These are phyloP conservation scores for Wickerhamomyces strasburgensis DNA, from an alignment of 805 yeast genomes.

Conservation along the genomic window DNA sequence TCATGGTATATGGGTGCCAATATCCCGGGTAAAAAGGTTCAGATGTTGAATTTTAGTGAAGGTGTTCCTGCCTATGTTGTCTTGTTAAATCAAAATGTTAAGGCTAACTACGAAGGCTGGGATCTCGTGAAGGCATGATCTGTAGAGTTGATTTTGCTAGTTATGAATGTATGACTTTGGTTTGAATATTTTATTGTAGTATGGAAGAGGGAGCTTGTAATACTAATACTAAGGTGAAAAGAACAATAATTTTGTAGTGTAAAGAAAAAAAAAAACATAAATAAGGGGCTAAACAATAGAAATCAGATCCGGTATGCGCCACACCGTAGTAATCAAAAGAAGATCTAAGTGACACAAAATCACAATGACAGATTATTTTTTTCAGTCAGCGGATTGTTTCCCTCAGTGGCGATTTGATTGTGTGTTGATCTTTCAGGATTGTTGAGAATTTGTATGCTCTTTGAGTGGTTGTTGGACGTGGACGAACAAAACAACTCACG, in stretches of 20 bases:
- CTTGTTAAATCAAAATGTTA: background rate
- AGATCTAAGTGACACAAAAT: too few species aligned
- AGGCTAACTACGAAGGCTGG: background rate
- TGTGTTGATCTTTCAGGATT: too few species aligned
- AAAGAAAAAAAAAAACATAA: too few species aligned
- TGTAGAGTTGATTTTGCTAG: too few species aligned
- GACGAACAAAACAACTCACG: slow-evolving; percentile 12
- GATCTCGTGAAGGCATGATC: background rate
- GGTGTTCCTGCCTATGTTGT: background rate
- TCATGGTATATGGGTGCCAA: background rate
- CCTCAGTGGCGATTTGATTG: too few species aligned
- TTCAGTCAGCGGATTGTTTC: background rate
- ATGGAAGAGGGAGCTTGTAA: too few species aligned
- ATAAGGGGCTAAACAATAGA: background rate
- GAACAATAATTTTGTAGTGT: too few species aligned
- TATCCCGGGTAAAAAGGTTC: background rate
- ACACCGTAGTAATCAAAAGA: background rate
- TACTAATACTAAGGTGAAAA: too few species aligned
- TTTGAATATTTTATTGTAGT: too few species aligned
- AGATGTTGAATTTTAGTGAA: background rate
- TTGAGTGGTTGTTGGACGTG: slow-evolving; percentile 1
- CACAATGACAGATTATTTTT: background rate
- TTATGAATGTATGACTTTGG: too few species aligned
- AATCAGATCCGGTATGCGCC: background rate
- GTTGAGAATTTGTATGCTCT: background rate